A percentile compares a stretch with the other conserved stretches of the same genome.
Evolutionary conservation across 2,329 filamentous ascomycete species (phyloP).

Genomic region (Aspergillus proliferans): DNA sequence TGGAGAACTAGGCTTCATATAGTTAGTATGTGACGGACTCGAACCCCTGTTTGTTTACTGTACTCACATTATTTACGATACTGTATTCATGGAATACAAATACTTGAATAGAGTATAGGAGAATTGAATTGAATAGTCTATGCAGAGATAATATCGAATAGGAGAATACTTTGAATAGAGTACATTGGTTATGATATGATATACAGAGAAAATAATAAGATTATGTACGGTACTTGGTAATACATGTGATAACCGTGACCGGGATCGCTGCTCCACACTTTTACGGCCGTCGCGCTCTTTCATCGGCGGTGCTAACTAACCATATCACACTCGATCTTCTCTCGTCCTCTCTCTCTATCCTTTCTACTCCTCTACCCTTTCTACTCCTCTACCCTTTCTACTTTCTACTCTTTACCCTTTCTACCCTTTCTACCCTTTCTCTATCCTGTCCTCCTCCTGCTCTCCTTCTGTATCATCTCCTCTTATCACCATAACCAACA

Average conservation of each 20-base stretch:
- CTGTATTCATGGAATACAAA: not conserved
- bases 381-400: slow-evolving; percentile 1
- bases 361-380: not conserved
- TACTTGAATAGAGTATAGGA: not conserved
- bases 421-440: slow-evolving; percentile 2
- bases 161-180: too few relatives aligned
- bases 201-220: too few relatives aligned
- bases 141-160: not conserved
- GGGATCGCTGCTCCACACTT: too few relatives aligned
- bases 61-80: not conserved
- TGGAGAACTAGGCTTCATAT: not conserved
- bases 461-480: slow-evolving; percentile 1
- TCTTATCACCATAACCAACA: not conserved
- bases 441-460: slow-evolving; percentile 5
- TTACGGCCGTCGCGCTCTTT: too few relatives aligned
- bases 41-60: slow-evolving; percentile 14
- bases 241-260: too few relatives aligned
- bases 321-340: too few relatives aligned
- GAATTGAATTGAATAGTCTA: not conserved
- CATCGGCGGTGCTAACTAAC: too few relatives aligned
- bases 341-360: slow-evolving; percentile 1
- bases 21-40: slow-evolving; percentile 1
- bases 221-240: too few relatives aligned
- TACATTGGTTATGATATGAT: too few relatives aligned
- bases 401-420: not conserved